A percentile compares a stretch with the other conserved stretches of the same genome.
Evolutionary conservation across 2,329 filamentous ascomycete species (phyloP).

Genomic region (Botrytis sinoallii): DNA sequence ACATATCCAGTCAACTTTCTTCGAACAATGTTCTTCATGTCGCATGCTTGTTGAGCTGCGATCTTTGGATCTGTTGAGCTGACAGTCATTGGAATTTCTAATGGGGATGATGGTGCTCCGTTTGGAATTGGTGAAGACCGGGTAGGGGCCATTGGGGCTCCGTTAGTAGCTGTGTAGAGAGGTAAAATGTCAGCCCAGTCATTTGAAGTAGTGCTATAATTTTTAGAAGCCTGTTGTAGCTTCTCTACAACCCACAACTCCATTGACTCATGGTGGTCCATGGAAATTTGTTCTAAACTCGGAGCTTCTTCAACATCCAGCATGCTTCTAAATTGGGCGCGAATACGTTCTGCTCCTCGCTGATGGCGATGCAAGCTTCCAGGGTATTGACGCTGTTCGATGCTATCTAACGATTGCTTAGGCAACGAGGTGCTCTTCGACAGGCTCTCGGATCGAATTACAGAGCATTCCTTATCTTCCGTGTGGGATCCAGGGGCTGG

Average conservation of each 20-base stretch:
- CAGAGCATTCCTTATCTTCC: slow-evolving; percentile 1
- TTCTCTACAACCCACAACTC: slow-evolving; percentile 33
- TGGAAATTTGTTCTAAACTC: slow-evolving; percentile 31
- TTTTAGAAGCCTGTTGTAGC: slow-evolving; percentile 28
- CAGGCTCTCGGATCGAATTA: slow-evolving; percentile 15
- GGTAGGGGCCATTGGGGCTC: slow-evolving; percentile 33
- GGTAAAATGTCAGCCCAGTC: slow-evolving; percentile 38
- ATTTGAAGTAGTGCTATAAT: slow-evolving; percentile 30
- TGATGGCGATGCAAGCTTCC: slow-evolving; percentile 32
- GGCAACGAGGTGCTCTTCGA: slow-evolving; percentile 1
- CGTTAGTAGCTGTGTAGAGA: slow-evolving; percentile 39
- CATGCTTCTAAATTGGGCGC: slow-evolving; percentile 51
- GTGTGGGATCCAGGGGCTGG: background rate
- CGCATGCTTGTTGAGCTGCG: slow-evolving; percentile 39
- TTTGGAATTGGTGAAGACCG: slow-evolving; percentile 35
- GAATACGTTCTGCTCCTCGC: slow-evolving; percentile 27
- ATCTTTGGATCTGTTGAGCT: slow-evolving; percentile 39
- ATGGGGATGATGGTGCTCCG: slow-evolving; percentile 32
- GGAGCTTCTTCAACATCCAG: slow-evolving; percentile 51
- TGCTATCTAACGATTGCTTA: slow-evolving; percentile 19
- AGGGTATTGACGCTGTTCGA: slow-evolving; percentile 24
- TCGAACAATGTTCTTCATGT: slow-evolving; percentile 79
- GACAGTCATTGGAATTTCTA: slow-evolving; percentile 37
- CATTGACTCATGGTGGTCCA: slow-evolving; percentile 32
- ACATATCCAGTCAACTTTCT: slow-evolving; percentile 98